Conservation (phyloP, 169 alveolate species). For the Plasmodium gaboni region DNA sequence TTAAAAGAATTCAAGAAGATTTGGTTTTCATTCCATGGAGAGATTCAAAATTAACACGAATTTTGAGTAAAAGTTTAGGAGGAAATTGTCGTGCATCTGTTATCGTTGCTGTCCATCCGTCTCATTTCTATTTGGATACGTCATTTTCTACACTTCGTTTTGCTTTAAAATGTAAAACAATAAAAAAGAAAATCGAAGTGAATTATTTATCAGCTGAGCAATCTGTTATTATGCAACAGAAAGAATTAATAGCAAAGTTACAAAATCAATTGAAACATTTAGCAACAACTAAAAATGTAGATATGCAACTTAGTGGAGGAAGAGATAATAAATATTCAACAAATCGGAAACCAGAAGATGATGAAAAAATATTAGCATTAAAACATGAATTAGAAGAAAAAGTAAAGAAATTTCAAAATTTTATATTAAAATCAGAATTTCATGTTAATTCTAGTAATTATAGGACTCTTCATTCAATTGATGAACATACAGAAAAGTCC, state of each 20-base stretch:
- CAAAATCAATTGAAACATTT: conserved; percentile 73
- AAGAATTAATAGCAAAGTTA: conserved; percentile 81
- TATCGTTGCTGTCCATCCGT: conserved; percentile 85
- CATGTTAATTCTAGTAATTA: conserved; percentile 46
- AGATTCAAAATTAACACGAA: conserved; percentile 86
- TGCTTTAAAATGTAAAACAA: conserved; percentile 83
- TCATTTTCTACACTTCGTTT: conserved; percentile 85
- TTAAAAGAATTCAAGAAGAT: conserved; percentile 79
- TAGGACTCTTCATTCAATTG: conserved; percentile 64
- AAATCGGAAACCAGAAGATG: conserved; percentile 64
- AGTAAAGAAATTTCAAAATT: conserved; percentile 84
- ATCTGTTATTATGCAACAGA: conserved; percentile 86
- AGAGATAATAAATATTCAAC: conserved; percentile 4
- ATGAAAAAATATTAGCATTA: conserved; percentile 70
- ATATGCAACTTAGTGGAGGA: conserved; percentile 32
- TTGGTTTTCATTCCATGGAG: conserved; percentile 85
- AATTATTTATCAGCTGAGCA: conserved; percentile 86
- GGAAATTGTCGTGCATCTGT: conserved; percentile 87
- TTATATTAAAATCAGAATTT: conserved; percentile 82
- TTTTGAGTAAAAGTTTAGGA: conserved; percentile 82
- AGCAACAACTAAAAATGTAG: conserved; percentile 56
- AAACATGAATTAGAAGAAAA: conserved; percentile 84
- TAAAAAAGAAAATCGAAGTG: conserved; percentile 73
- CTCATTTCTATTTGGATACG: conserved; percentile 83
- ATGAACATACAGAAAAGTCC: conserved; percentile 66